These are phyloP conservation scores for Neoboletus subvelutipes DNA, from an alignment of 768 basidiomycete genomes.

Conservation along the genomic window DNA sequence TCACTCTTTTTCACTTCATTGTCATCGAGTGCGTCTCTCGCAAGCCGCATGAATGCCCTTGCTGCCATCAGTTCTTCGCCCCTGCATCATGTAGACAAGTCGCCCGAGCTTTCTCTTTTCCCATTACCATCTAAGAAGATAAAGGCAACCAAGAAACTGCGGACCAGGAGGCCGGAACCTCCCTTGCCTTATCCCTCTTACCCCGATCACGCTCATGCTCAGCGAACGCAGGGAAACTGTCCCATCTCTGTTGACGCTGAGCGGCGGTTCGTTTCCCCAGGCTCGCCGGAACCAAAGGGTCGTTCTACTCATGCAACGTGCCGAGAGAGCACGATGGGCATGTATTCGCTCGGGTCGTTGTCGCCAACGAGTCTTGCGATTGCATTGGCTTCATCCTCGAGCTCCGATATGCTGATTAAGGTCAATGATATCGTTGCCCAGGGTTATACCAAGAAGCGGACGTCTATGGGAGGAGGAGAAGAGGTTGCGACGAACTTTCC, in stretches of 20 bases:
- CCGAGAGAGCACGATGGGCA: constrained; percentile 5
- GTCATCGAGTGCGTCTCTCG: constrained; percentile 20
- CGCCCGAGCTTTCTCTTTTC: constrained; percentile 19
- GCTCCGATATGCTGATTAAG: constrained; percentile 27
- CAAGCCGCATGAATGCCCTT: neutral
- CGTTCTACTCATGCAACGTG: neutral
- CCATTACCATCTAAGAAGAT: constrained; percentile 16
- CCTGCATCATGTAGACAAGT: neutral
- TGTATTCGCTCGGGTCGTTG: constrained; percentile 18
- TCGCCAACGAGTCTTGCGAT: constrained; percentile 26
- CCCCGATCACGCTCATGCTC: neutral
- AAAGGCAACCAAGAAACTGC: constrained; percentile 7
- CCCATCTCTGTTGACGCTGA: constrained; percentile 1
- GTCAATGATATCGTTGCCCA: constrained; percentile 38
- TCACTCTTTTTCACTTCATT: constrained; percentile 51
- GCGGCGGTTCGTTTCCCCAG: constrained; percentile 3
- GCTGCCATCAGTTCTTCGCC: neutral
- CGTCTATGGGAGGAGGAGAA: neutral
- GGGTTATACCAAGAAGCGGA: constrained; percentile 32
- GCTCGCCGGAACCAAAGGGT: constrained; percentile 10
- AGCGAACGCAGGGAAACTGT: neutral
- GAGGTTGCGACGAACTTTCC: neutral
- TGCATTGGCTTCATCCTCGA: constrained; percentile 23
- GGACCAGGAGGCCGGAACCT: constrained; percentile 7
- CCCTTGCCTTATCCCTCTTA: constrained; percentile 27